Evolutionary conservation across 345 rosid species (phyloP).

Genomic region (Viola odorata): DNA sequence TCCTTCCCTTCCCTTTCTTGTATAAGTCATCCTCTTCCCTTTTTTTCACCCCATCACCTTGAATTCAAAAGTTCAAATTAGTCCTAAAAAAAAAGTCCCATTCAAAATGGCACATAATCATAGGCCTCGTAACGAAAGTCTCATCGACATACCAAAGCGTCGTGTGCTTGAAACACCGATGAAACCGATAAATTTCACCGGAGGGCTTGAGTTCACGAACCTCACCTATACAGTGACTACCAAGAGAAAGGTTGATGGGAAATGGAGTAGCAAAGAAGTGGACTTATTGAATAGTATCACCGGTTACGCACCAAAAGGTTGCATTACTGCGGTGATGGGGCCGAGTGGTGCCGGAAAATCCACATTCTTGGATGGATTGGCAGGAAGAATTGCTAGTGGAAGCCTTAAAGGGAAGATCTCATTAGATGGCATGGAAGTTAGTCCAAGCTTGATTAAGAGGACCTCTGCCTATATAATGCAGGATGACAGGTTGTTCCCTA

Average conservation of each 20-base stretch:
- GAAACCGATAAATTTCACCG: slow-evolving; percentile 29
- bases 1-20: slow-evolving; percentile 20
- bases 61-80: neutral
- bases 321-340: slow-evolving; percentile 67
- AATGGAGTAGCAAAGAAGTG: slow-evolving; percentile 39
- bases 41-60: slow-evolving; percentile 16
- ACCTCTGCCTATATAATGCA: slow-evolving; percentile 73
- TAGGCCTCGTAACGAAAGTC: slow-evolving; percentile 20
- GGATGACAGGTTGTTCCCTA: slow-evolving; percentile 58
- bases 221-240: slow-evolving; percentile 52
- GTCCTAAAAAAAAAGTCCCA: neutral
- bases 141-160: slow-evolving; percentile 28
- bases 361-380: slow-evolving; percentile 55
- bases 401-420: too few relatives aligned
- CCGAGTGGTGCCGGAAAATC: slow-evolving; percentile 75
- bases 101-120: slow-evolving; percentile 25
- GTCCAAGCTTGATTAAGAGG: slow-evolving; percentile 53
- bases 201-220: slow-evolving; percentile 47
- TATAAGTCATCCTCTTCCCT: neutral
- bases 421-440: slow-evolving; percentile 40
- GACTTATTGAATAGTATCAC: slow-evolving; percentile 50
- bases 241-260: slow-evolving; percentile 39
- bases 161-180: neutral
- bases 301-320: slow-evolving; percentile 61
- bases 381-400: slow-evolving; percentile 56